Conservation (phyloP, 768 basidiomycete species). For the Calocera viscosa region DNA sequence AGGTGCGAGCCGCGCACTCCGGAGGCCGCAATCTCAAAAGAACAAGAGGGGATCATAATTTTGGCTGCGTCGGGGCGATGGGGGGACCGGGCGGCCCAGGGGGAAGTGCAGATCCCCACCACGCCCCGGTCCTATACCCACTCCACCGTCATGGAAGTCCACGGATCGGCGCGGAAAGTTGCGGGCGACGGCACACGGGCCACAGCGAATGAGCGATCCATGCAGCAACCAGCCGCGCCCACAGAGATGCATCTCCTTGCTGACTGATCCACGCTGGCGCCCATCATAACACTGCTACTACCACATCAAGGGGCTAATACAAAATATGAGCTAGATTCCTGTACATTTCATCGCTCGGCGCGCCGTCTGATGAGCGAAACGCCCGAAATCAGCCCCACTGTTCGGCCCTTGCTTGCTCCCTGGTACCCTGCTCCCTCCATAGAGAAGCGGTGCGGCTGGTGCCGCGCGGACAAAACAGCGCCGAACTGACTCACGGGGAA, state of each 20-base stretch:
- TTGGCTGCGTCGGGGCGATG: not conserved
- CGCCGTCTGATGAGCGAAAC: not conserved
- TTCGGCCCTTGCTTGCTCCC: not conserved
- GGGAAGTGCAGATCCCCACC: not conserved
- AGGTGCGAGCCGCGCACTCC: not conserved
- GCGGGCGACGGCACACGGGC: not conserved
- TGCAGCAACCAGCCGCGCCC: not conserved
- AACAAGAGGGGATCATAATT: not conserved
- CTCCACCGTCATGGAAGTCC: not conserved
- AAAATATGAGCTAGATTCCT: not conserved
- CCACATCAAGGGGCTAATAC: not conserved
- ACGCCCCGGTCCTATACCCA: not conserved
- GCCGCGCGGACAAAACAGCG: not conserved
- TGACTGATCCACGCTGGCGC: not conserved
- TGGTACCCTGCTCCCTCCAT: not conserved
- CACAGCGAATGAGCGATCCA: not conserved
- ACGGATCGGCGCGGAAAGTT: not conserved
- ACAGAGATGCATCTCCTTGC: not conserved
- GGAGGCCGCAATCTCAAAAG: not conserved
- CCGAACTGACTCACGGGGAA: not conserved
- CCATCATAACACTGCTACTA: not conserved
- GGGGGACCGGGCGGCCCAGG: not conserved
- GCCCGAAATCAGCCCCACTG: not conserved
- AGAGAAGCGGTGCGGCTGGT: not conserved
- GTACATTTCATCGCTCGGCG: not conserved